A percentile compares a stretch with the other conserved stretches of the same genome.
phyloP scores from a whole-genome alignment of 352 stramenopile genomes.

The Pythium utonaiense region DNA sequence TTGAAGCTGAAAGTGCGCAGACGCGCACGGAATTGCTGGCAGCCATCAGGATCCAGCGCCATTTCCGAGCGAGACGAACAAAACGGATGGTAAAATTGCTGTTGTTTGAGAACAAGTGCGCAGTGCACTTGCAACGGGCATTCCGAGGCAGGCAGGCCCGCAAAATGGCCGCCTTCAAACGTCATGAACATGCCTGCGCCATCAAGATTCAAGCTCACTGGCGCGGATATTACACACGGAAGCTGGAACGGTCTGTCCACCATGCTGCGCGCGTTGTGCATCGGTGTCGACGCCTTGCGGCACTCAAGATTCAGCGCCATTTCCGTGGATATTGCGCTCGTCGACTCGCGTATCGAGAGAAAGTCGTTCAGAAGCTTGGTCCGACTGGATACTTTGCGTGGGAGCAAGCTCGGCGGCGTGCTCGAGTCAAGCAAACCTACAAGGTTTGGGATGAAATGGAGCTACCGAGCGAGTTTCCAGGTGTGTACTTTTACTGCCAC shows the following conservation, averaged over 20 bases:
- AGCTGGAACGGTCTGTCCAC: conserved; percentile 23
- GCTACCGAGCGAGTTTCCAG: conserved; percentile 35
- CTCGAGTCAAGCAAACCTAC: conserved; percentile 36
- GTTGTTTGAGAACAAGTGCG: conserved; percentile 55
- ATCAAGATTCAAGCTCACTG: conserved; percentile 53
- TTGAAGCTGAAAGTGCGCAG: conserved; percentile 59
- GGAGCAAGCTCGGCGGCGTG: conserved; percentile 36
- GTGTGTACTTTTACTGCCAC: conserved; percentile 72
- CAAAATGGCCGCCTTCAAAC: conserved; percentile 27
- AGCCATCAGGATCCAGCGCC: conserved; percentile 57
- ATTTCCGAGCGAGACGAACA: conserved; percentile 50
- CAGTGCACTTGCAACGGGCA: conserved; percentile 54
- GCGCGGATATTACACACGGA: conserved; percentile 35
- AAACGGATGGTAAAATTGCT: conserved; percentile 37
- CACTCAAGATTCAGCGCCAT: conserved; percentile 43
- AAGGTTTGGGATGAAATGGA: conserved; percentile 80
- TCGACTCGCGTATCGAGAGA: conserved; percentile 34
- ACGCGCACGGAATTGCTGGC: conserved; percentile 42
- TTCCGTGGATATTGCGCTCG: conserved; percentile 55
- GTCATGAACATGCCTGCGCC: conserved; percentile 33
- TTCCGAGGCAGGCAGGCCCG: conserved; percentile 59
- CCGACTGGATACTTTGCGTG: conserved; percentile 61
- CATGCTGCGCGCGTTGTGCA: conserved; percentile 24
- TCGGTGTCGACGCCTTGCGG: conserved; percentile 25
- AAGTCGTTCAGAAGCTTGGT: conserved; percentile 43